Base-by-base conservation (phyloP, 2,329 filamentous ascomycete genomes). In the Nigrograna mackinnonii region DNA sequence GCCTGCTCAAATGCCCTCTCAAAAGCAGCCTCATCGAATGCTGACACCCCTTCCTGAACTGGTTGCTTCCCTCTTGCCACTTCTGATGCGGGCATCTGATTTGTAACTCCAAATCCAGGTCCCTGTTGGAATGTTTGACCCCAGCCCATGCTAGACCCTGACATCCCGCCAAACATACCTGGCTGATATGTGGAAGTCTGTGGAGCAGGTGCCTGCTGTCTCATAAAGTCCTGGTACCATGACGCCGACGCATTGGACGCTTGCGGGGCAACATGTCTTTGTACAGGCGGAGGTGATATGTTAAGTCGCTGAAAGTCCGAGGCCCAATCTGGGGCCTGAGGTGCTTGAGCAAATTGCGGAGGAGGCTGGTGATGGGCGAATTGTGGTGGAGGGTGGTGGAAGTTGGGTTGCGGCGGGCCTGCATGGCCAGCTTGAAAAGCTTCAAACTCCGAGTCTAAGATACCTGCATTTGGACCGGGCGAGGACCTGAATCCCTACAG, bases 381-480 rank as follows among this genome's bases (percentile, higher is more conserved):
- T 72, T 62, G 55, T 70, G 39, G 49, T 71, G 57, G 52, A 70
- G 63, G 31, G 26, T 72, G 60, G 39, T 67, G 66, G 47, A 71
- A 62, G 41, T 70, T 64, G 14, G 71, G 62, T 39, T 70, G 65
- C 36, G 67, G 57, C 22, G 64, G 62, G 11, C 60, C 62, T 28
- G 66, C 54, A 19, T 65, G 61, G 16, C 78, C 78, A 30, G 76
- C 74, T 65, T 87, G 83, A 52, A 89, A 89, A 34, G 84, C 82
- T 51, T 85, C 79, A 57, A 89, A 88, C 54, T 89, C 85, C 24
- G 76, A 73, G 55, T 89, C 84, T 42, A 87, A 62, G 4, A 75
- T 66, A 36, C 79, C 77, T 47, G 75, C 73, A 57, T 76, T 77
- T 20, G 74, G 71, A 47, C 77, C 76, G 42, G 73, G 72, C 12